A percentile compares a stretch with the other conserved stretches of the same genome.
These are phyloP conservation scores for Ogataea ramenticola DNA, from an alignment of 805 yeast genomes.

Conservation along the genomic window DNA sequence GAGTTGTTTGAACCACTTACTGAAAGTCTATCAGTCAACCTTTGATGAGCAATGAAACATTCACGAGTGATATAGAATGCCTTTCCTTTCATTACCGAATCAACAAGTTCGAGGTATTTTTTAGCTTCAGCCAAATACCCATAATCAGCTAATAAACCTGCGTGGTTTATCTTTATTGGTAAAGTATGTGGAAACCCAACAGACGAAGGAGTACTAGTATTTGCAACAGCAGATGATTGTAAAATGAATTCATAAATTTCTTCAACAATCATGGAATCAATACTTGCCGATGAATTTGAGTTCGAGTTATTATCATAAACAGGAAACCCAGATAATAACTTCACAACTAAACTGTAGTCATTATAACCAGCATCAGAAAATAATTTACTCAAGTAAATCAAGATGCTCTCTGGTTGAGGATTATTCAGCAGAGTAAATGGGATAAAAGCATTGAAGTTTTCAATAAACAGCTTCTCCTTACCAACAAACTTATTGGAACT, in stretches of 20 bases:
- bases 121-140: constrained; percentile 55
- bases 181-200: constrained; percentile 42
- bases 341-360: constrained; percentile 34
- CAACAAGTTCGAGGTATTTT: constrained; percentile 49
- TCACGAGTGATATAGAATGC: constrained; percentile 28
- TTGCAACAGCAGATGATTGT: constrained; percentile 15
- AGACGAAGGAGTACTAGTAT: constrained; percentile 26
- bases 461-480: constrained; percentile 21
- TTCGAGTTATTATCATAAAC: constrained; percentile 13
- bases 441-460: constrained; percentile 20
- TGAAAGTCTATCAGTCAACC: constrained; percentile 38
- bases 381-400: constrained; percentile 27
- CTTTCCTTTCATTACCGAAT: constrained; percentile 29
- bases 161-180: constrained; percentile 58
- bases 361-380: constrained; percentile 28
- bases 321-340: constrained; percentile 24
- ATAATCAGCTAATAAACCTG: constrained; percentile 59
- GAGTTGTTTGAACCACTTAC: constrained; percentile 27
- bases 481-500: constrained; percentile 13
- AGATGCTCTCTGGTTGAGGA: constrained; percentile 12
- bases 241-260: constrained; percentile 63
- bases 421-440: constrained; percentile 24
- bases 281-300: constrained; percentile 14
- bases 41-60: constrained; percentile 26
- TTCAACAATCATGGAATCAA: constrained; percentile 46